Conservation (phyloP, 305 asterid species). For the Plantago rigida region DNA sequence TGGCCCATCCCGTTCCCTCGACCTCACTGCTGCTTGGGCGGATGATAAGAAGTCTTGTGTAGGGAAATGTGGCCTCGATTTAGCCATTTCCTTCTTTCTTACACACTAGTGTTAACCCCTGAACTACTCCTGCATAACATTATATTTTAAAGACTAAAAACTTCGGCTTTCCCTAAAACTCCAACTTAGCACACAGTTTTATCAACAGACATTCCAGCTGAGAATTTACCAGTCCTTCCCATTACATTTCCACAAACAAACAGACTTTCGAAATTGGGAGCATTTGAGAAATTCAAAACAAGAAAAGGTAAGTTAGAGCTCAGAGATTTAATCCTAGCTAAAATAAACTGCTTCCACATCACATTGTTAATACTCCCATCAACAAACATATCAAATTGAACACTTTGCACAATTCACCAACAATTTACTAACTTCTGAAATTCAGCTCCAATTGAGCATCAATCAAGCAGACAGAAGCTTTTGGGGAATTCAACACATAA, state of each 20-base stretch:
- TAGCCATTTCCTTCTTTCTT: slow-evolving; percentile 52
- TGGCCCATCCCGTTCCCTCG: slow-evolving; percentile 84
- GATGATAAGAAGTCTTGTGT: slow-evolving; percentile 60
- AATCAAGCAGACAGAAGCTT: neutral
- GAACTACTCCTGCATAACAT: slow-evolving; percentile 35
- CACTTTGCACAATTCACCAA: neutral
- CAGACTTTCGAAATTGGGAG: neutral
- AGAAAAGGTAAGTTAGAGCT: no score
- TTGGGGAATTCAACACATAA: slow-evolving; percentile 5
- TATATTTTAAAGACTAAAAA: slow-evolving; percentile 17
- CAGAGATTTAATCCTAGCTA: no score
- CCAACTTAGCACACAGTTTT: no score
- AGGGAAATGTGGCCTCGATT: slow-evolving; percentile 56
- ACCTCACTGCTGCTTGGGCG: slow-evolving; percentile 51
- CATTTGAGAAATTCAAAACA: neutral
- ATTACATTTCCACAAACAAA: neutral
- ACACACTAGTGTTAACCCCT: slow-evolving; percentile 27
- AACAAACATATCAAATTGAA: neutral
- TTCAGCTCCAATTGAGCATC: neutral
- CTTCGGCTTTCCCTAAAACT: slow-evolving; percentile 13
- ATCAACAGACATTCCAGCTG: neutral
- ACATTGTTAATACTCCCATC: slow-evolving; percentile 4
- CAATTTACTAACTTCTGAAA: neutral
- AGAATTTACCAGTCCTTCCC: no score
- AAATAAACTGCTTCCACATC: neutral